These are phyloP conservation scores for Medicago truncatula DNA, from an alignment of 306 rosid genomes.

Conservation along the genomic window DNA sequence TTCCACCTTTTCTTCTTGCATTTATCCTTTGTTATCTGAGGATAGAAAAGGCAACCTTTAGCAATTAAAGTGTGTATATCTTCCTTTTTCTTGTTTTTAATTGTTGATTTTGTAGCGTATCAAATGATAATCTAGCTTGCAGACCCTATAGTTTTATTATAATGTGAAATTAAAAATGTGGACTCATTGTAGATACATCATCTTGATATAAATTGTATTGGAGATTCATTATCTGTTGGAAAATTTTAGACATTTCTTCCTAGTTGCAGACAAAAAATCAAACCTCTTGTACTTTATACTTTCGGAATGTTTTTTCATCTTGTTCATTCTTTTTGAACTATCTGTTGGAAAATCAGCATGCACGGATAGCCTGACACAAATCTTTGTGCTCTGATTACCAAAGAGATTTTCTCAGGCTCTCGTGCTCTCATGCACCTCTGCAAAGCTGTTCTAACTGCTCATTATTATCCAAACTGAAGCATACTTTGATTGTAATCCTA, in stretches of 20 bases:
- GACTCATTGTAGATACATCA: slow-evolving; percentile 18
- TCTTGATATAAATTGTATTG: slow-evolving; percentile 19
- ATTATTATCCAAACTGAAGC: slow-evolving; percentile 26
- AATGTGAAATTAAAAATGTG: background rate
- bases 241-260: slow-evolving; percentile 28
- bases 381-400: slow-evolving; percentile 11
- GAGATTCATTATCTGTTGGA: slow-evolving; percentile 3
- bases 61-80: slow-evolving; percentile 9
- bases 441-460: slow-evolving; percentile 31
- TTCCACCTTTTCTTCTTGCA: slow-evolving; percentile 17
- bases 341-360: slow-evolving; percentile 7
- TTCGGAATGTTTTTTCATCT: background rate
- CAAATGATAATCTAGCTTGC: slow-evolving; percentile 9
- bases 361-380: slow-evolving; percentile 15
- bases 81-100: slow-evolving; percentile 24
- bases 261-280: background rate
- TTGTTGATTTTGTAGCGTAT: slow-evolving; percentile 28
- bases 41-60: slow-evolving; percentile 33
- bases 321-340: slow-evolving; percentile 16
- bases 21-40: slow-evolving; percentile 20
- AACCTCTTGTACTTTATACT: slow-evolving; percentile 12
- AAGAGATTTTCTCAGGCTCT: background rate
- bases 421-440: background rate
- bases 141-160: background rate
- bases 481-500: slow-evolving; percentile 1